These are phyloP conservation scores for Arabis hirsuta DNA, from an alignment of 345 rosid species.

Conservation along the genomic window DNA sequence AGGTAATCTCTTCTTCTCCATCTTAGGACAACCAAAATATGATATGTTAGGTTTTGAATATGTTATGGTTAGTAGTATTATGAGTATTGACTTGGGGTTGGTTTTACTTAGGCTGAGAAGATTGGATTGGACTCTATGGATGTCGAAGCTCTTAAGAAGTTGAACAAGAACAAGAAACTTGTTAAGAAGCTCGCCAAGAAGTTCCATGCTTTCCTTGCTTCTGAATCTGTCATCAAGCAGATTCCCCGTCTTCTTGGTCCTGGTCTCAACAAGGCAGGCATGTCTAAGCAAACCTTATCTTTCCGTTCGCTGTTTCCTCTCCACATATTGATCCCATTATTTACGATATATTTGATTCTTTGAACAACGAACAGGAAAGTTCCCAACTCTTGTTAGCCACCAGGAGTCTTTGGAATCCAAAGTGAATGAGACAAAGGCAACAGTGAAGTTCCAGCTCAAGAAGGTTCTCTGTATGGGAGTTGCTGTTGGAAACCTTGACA, in stretches of 20 bases:
- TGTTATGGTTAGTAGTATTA: neutral
- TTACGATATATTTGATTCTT: neutral
- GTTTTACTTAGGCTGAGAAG: slow-evolving; percentile 62
- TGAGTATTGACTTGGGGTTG: neutral
- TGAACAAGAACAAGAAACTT: slow-evolving; percentile 81
- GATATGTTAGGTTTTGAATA: neutral
- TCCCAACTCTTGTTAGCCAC: slow-evolving; percentile 77
- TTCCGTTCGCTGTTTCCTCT: neutral
- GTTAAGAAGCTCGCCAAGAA: slow-evolving; percentile 85
- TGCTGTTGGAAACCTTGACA: slow-evolving; percentile 67
- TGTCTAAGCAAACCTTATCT: slow-evolving; percentile 25
- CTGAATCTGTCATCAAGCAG: slow-evolving; percentile 85
- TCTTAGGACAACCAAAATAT: neutral
- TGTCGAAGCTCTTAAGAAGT: slow-evolving; percentile 72
- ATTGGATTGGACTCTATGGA: slow-evolving; percentile 75
- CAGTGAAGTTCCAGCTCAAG: slow-evolving; percentile 78
- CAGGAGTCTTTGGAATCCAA: slow-evolving; percentile 75
- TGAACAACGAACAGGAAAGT: slow-evolving; percentile 60
- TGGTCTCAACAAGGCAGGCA: slow-evolving; percentile 94
- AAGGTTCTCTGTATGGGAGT: slow-evolving; percentile 90
- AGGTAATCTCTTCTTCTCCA: slow-evolving; percentile 50
- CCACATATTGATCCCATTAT: no score
- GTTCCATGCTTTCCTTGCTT: slow-evolving; percentile 78
- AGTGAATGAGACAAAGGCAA: slow-evolving; percentile 81
- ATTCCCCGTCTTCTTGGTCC: slow-evolving; percentile 87